Evolutionary conservation across 2,329 filamentous ascomycete species (phyloP).

Genomic region (Rhinocladiella similis): DNA sequence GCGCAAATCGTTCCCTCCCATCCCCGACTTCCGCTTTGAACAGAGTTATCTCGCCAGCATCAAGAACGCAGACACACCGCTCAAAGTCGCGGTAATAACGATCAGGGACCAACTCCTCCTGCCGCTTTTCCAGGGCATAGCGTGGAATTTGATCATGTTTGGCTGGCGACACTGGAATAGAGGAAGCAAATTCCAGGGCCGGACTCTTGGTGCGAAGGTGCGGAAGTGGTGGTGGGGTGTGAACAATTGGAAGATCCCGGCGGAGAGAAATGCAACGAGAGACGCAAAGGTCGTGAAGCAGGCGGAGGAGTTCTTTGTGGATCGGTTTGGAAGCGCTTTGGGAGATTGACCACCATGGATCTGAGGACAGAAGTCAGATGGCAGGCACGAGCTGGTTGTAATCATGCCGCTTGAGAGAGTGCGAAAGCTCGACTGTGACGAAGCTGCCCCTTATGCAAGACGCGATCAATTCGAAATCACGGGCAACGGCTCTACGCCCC

Average conservation of each 20-base stretch:
- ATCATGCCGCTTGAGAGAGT: not conserved
- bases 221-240: conserved; percentile 94
- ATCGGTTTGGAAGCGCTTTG: conserved; percentile 25
- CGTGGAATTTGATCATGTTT: conserved; percentile 82
- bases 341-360: conserved; percentile 25
- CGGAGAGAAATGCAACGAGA: conserved; percentile 29
- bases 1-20: conserved; percentile 62
- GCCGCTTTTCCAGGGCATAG: conserved; percentile 79
- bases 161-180: conserved; percentile 93
- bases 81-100: conserved; percentile 80
- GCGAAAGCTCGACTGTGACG: no score
- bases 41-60: conserved; percentile 96
- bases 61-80: conserved; percentile 73
- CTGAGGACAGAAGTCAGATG: not conserved
- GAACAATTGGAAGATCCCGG: conserved; percentile 81
- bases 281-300: conserved; percentile 38
- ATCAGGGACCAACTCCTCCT: conserved; percentile 81
- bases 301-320: conserved; percentile 40
- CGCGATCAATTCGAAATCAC: no score
- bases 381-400: no score
- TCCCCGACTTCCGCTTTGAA: conserved; percentile 88
- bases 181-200: conserved; percentile 73
- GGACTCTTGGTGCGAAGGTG: conserved; percentile 69
- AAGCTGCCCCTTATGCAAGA: no score
- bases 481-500: no score